These are phyloP conservation scores for Massarina eburnea DNA, from an alignment of 2,329 filamentous ascomycete genomes.

Conservation along the genomic window DNA sequence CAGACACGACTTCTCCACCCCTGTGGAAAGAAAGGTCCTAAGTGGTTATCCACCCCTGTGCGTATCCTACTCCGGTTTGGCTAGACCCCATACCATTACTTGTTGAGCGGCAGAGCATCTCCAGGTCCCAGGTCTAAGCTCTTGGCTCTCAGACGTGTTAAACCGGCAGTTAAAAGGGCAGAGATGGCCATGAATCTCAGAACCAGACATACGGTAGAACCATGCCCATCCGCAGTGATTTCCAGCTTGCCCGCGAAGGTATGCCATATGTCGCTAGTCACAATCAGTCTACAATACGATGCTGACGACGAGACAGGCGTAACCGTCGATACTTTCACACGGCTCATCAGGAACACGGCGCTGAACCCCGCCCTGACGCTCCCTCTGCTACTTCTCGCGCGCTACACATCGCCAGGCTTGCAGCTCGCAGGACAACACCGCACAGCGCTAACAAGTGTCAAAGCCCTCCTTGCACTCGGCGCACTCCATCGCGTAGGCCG, in stretches of 20 bases:
- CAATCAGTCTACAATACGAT: background rate
- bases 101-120: too few species aligned
- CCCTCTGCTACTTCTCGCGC: slow-evolving; percentile 63
- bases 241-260: slow-evolving; percentile 44
- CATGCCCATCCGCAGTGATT: slow-evolving; percentile 44
- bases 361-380: slow-evolving; percentile 67
- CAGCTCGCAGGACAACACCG: slow-evolving; percentile 52
- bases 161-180: too few species aligned
- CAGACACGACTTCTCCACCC: too few species aligned
- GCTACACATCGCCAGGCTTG: slow-evolving; percentile 64
- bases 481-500: slow-evolving; percentile 52
- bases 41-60: too few species aligned
- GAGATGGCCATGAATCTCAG: too few species aligned
- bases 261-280: slow-evolving; percentile 4
- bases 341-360: slow-evolving; percentile 60
- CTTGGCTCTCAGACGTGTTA: too few species aligned
- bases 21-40: too few species aligned
- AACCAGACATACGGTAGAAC: background rate
- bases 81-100: too few species aligned
- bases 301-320: slow-evolving; percentile 19
- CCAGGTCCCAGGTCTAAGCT: too few species aligned
- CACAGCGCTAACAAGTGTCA: slow-evolving; percentile 58
- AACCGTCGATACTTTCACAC: slow-evolving; percentile 59
- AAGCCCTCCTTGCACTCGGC: slow-evolving; percentile 56
- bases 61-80: too few species aligned